Evolutionary conservation across 495 filamentous ascomycete genomes (phyloP), one percentile per base, ranked within the genome.

Genomic region (Jackrogersella minutella): DNA sequence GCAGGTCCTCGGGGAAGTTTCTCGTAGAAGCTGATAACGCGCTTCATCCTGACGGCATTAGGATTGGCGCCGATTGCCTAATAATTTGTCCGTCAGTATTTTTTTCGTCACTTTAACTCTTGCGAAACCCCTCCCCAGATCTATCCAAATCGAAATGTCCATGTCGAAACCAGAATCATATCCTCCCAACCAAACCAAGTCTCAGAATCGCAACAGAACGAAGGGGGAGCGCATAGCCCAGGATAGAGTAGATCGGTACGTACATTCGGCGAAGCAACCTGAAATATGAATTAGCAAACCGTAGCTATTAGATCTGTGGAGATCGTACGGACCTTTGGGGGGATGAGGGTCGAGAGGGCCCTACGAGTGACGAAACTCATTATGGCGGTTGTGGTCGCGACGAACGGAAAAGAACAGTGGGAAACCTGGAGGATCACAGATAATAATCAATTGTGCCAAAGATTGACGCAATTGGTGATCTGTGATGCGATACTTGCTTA

Each of bases 21-120:
- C 81, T 93, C 91, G 84, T 99, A 99, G 88, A 99, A 97, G 85
- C 84, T 90, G 79, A 97, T 94, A 61, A 98, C 91, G 70, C 93
- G 89, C 78, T 94, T 88, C 94, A 99, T 97, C 73, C 93, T 90
- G 69, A 90, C 86, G 73, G 95, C 95, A 91, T 97, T 92, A 74
- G 93, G 90, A 62, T 92, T 92, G 76, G 90, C 91, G 68, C 93
- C 93, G 73, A 97, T 93, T 53, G 90, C 91, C 92, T 96, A 80
- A 64, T 68, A 53, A 58, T 46, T 52, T 40, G 28, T 39, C 51
- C 61, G 68, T 81, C 68, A 82, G 81, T 73, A 71, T 54, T 33
- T 5, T 43, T 17, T 16, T 33, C 17, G n/a, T 21, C 40, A 22
- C 50, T 28, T n/a, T 17, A 0, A 28, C 11, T 36, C 19, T 22